A percentile compares a stretch with the other conserved stretches of the same genome.
phyloP scores from a whole-genome alignment of 2,329 filamentous ascomycete genomes.

The Penicillium sp. region DNA sequence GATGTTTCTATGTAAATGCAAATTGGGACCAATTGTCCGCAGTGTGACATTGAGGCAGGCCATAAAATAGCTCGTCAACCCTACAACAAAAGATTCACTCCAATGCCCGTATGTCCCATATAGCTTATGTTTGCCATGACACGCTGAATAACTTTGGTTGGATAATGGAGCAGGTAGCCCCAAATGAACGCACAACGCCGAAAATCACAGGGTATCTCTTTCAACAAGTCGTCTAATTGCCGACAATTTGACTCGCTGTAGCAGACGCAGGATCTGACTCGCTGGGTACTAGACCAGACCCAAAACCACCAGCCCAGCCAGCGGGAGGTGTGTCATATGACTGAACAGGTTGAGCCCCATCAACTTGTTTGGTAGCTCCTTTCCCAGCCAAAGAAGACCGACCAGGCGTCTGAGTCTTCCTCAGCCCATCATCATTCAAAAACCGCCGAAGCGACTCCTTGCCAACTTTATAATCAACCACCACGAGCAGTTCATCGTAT shows the following conservation, averaged over 20 bases:
- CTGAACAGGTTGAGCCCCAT: not conserved
- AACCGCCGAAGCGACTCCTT: conserved; percentile 3
- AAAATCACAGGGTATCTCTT: not conserved
- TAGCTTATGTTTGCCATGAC: not conserved
- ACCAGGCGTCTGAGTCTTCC: not conserved
- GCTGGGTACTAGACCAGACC: not conserved
- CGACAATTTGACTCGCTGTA: not conserved
- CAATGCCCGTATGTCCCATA: not conserved
- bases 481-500: not conserved
- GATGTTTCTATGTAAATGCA: not conserved
- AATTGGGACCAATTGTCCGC: not conserved
- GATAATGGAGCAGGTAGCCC: not conserved
- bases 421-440: not conserved
- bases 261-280: not conserved
- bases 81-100: not conserved
- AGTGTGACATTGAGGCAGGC: not conserved
- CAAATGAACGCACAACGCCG: not conserved
- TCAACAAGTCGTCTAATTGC: not conserved
- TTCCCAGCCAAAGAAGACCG: not conserved
- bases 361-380: not conserved
- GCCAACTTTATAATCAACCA: conserved; percentile 2
- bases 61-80: not conserved
- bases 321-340: not conserved
- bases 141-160: not conserved
- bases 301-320: not conserved